Base-by-base conservation (phyloP, 2,329 filamentous ascomycete species). In the Leptographium galeiforme region DNA sequence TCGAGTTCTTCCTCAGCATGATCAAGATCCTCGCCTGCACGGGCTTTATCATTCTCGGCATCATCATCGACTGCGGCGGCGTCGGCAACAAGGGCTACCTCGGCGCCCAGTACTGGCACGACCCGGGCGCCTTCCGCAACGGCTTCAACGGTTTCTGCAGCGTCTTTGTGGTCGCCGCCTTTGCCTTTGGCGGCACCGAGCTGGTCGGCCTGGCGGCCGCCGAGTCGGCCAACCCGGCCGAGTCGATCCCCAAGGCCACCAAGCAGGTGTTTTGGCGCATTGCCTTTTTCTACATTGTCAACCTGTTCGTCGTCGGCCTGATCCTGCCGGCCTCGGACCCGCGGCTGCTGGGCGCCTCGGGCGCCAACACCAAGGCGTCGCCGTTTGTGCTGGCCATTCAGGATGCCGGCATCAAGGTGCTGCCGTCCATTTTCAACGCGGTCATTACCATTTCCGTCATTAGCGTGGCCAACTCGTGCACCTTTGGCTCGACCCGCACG, bases 1-100 rank as follows among this genome's bases (percentile, higher is more conserved):
- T 81, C 57, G 79, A 83, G 60, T 82, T 81, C 57, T 55, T 76
- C 30, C 72, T 82, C 19, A 72, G 71, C 57, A 67, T 75, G 54
- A 71, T 82, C 62, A 83, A 83, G 64, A 71, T 83, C 58, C 61
- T 68, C 13, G 77, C 80, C 47, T 75, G 76, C 60, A 67, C 76
- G 11, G 81, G 80, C 6, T 84, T 85, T 63, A 84, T 85, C 63
- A 73, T 85, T 58, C 67, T 84, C 32, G 79, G 76, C 46, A 79
- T 83, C 52, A 65, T 82, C 53, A 73, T 82, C 61, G 73, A 80
- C 63, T 71, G 68, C 52, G 79, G 79, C 45, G 79, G 76, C 51
- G 77, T 76, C 30, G 76, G 77, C 54, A 63, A 72, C 57, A 66
- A 73, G 59, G 75, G 77, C 40, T 81, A 83, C 62, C 75, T 83